Conservation (phyloP, 441 rosid species). For the Adansonia grandidieri region DNA sequence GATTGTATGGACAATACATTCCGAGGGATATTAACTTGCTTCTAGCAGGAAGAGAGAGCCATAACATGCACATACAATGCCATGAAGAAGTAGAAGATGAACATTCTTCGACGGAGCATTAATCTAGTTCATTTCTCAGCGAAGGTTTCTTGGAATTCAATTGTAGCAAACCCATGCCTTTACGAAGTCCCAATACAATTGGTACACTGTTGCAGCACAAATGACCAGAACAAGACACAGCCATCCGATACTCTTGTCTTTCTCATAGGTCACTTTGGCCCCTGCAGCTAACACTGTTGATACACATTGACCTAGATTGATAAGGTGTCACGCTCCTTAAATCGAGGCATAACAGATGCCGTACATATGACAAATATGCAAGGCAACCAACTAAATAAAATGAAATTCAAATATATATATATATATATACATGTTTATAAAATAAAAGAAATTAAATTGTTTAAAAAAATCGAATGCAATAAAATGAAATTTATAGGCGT, state of each 20-base stretch:
- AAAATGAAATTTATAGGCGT: too few species aligned
- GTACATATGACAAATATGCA: too few species aligned
- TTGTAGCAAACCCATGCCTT: constrained; percentile 97
- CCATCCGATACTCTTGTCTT: constrained; percentile 71
- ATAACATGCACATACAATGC: constrained; percentile 41
- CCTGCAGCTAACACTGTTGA: constrained; percentile 99
- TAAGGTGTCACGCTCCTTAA: constrained; percentile 44
- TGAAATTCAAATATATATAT: too few species aligned
- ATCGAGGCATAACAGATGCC: too few species aligned
- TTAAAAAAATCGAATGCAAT: too few species aligned
- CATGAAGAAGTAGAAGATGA: constrained; percentile 92
- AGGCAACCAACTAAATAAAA: too few species aligned
- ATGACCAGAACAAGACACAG: constrained; percentile 75
- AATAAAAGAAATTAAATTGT: too few species aligned
- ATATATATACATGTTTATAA: too few species aligned
- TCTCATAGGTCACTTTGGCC: constrained; percentile 90
- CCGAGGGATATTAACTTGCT: background rate
- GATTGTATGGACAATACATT: background rate
- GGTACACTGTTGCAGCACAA: constrained; percentile 89
- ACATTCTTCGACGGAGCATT: constrained; percentile 75
- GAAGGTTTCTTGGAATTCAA: constrained; percentile 87
- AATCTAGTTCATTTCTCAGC: constrained; percentile 80
- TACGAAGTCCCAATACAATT: constrained; percentile 98
- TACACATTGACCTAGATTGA: constrained; percentile 92
- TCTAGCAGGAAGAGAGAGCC: background rate